Evolutionary conservation across 345 rosid species (phyloP), one percentile per base, ranked within the genome.

Genomic region (Erucastrum elatum): DNA sequence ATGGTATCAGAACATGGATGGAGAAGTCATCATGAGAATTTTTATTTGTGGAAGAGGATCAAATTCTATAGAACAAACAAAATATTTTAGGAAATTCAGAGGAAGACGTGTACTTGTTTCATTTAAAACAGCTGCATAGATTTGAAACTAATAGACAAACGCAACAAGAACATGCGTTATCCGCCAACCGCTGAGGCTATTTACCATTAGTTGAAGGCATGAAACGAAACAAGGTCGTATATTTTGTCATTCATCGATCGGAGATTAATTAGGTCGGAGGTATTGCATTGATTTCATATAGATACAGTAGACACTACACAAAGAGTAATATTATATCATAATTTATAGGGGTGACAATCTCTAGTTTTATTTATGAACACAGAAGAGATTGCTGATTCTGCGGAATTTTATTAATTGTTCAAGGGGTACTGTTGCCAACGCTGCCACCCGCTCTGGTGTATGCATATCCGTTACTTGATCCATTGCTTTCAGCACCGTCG

Each of bases 311-410:
- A 64, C 27, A 30, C 37, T 27, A 27, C 41, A 11, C 31, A 66
- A 4, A 31, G 11, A 39, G 60, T 75, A 75, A 15, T 17, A 55
- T 6, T 6, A 46, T 33, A 39, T 66, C 65, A 56, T 55, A 68
- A 31, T 41, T 15, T 25, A 2, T 29, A 76, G 31, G 59, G 3
- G 10, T 30, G 35, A 30, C 62, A 59, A 68, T 76, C 74, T 67
- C 74, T 11, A 5, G 68, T 75, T 59, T 67, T 75, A 75, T 67
- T 75, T 58, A 67, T 66, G 72, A 59, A 39, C 30, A 68, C 61
- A 66, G 58, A 16, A 35, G 66, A 75, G 72, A 66, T 75, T 75
- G 59, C 29, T 27, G 72, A 9, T 55, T 56, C 25, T 55, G 29
- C 37, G 37, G 29, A 35, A 8, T 26, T 55, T 59, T 59, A 59